Conservation (phyloP, 305 asterid genomes). For the Fraxinus ornus region DNA sequence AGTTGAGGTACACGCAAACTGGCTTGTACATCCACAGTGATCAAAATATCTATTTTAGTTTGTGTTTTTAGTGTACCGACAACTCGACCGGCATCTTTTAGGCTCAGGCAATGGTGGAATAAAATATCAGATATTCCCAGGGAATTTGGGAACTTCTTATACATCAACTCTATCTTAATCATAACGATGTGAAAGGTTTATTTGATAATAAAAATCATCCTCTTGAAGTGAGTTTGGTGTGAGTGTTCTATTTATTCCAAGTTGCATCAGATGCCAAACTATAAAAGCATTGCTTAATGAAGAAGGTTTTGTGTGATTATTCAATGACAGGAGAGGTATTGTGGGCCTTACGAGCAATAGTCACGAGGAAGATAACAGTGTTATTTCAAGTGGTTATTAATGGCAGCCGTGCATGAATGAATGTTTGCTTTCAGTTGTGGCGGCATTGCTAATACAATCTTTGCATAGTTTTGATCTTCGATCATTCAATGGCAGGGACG, state of each 20-base stretch:
- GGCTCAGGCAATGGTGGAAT: slow-evolving; percentile 16
- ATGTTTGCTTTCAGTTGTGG: neutral
- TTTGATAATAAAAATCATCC: slow-evolving; percentile 12
- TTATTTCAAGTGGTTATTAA: neutral
- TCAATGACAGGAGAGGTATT: neutral
- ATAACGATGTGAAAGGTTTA: too few relatives aligned
- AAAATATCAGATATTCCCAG: slow-evolving; percentile 11
- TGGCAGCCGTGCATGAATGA: neutral
- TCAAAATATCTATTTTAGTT: neutral
- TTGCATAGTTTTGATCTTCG: neutral
- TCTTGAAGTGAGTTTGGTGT: neutral
- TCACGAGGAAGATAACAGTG: neutral
- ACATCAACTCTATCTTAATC: slow-evolving; percentile 4
- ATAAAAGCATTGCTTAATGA: neutral
- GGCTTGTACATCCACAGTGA: neutral
- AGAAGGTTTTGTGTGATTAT: neutral
- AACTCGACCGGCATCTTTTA: neutral
- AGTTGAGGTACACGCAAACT: neutral
- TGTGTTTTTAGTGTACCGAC: neutral
- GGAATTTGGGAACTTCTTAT: slow-evolving; percentile 2
- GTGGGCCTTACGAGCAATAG: neutral
- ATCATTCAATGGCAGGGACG: neutral
- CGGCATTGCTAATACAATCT: neutral
- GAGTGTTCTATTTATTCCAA: neutral
- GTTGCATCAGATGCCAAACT: slow-evolving; percentile 38